Evolutionary conservation across 176 grass and related monocot genomes (phyloP), one percentile per base, ranked within the genome.

Genomic region (Carex cristatella): DNA sequence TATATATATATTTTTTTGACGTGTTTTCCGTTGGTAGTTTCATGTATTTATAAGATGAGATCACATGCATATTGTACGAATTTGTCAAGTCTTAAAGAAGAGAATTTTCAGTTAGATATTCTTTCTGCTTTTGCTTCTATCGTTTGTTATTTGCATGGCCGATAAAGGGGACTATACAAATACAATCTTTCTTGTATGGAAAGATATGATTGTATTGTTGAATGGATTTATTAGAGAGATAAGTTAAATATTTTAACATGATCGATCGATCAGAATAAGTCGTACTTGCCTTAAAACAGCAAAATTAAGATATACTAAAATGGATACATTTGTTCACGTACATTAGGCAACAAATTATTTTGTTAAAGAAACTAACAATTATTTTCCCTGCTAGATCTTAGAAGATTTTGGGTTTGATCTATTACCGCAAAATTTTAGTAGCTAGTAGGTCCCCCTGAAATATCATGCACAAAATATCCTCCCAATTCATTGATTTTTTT

Each of bases 41-140:
- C 37, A 31, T 83, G 60, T 54, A 83, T 68, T 66, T 82, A 83
- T 82, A 82, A 82, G 59, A 67, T 19, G 80, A 67, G 80, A 66
- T 66, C 13, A 23, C 23, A 23, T 23, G 23, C 23, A 23, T n/a
- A 23, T 65, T n/a, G 15, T n/a, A 65, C 12, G 0, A 83, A 40
- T 81, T 40, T 81, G 79, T 81, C 63, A n/a, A 60, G 55, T 79
- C 42, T 79, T 79, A 53, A 5, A 61, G 31, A 44, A 64, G 33
- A 63, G 32, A 44, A 46, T 77, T 30, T 77, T 6, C 18, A 44
- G n/a, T 81, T 61, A 60, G 61, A 83, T 67, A 10, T 63, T 66
- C 38, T 83, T 30, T 27, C 33, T 66, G 51, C 44, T 83, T 62
- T 82, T 49, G 63, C 19, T 42, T 49, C 19, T 83, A 67, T 83